These are phyloP conservation scores for Elymus sibiricus DNA, from an alignment of 176 grass and related monocot species.

Conservation along the genomic window DNA sequence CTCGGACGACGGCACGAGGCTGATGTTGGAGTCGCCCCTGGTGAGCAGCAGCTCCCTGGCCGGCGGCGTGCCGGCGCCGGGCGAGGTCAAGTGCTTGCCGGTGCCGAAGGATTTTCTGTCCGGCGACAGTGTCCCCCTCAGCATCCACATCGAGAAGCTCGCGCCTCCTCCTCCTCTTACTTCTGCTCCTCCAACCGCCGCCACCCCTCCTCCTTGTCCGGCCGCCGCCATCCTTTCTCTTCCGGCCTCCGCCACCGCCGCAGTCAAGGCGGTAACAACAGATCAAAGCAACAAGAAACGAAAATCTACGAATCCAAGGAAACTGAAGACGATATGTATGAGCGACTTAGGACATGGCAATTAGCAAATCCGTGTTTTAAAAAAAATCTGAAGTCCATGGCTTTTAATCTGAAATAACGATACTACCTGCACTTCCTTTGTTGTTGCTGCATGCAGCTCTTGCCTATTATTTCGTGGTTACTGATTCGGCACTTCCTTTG, in stretches of 20 bases:
- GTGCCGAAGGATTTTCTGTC: neutral
- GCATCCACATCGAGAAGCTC: neutral
- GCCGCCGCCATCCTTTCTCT: no score
- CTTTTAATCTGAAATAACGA: no score
- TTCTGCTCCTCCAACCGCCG: neutral
- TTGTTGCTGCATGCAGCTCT: no score
- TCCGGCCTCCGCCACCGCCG: neutral
- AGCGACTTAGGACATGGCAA: neutral
- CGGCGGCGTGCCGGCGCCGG: no score
- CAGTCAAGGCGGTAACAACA: neutral
- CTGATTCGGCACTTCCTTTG: no score
- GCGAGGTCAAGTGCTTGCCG: neutral
- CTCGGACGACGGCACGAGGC: no score
- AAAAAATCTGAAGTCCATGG: neutral
- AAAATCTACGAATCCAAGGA: neutral
- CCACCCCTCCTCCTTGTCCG: neutral
- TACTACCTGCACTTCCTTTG: no score
- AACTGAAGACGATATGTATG: neutral
- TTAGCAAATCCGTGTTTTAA: neutral
- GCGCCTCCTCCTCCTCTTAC: neutral
- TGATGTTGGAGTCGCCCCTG: no score
- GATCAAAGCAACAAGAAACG: neutral
- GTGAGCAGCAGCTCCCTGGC: no score
- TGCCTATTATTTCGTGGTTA: no score
- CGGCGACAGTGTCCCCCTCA: neutral